Evolutionary conservation across 352 stramenopile genomes (phyloP).

Genomic region (Phytopythium aichiense): DNA sequence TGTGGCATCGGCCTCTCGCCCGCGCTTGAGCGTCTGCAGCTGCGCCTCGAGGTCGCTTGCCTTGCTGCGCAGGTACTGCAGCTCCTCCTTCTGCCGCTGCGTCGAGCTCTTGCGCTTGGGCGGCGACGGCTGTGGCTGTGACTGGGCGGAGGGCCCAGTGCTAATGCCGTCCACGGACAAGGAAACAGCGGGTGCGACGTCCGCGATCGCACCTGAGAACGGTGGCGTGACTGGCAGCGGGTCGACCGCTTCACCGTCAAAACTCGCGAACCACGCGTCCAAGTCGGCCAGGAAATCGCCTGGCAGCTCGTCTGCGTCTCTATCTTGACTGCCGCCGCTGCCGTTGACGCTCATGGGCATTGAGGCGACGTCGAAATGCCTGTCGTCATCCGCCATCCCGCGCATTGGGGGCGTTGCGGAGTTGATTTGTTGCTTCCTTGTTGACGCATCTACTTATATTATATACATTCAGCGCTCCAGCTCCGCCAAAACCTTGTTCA

Average conservation of each 20-base stretch:
- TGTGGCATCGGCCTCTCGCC: neutral
- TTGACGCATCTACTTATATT: too few relatives aligned
- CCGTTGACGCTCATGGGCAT: neutral
- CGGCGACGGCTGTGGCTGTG: neutral
- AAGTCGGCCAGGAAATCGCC: neutral
- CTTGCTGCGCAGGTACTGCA: constrained; percentile 6
- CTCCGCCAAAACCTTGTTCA: too few relatives aligned
- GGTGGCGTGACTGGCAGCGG: too few relatives aligned
- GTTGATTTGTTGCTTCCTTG: too few relatives aligned
- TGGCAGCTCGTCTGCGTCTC: neutral
- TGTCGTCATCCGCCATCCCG: too few relatives aligned
- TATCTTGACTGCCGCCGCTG: neutral
- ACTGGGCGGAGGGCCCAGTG: too few relatives aligned
- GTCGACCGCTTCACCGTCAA: neutral
- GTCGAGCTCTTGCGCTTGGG: constrained; percentile 6
- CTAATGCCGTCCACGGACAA: too few relatives aligned
- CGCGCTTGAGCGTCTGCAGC: constrained; percentile 5
- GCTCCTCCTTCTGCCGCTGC: constrained; percentile 7
- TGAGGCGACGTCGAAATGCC: too few relatives aligned
- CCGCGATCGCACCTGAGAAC: too few relatives aligned
- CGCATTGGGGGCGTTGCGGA: too few relatives aligned
- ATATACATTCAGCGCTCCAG: too few relatives aligned
- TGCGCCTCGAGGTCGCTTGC: neutral
- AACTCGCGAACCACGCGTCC: constrained; percentile 1
- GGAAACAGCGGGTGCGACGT: too few relatives aligned